These are phyloP conservation scores for Arctostaphylos glauca DNA, from an alignment of 148 eudicot genomes.

Conservation along the genomic window DNA sequence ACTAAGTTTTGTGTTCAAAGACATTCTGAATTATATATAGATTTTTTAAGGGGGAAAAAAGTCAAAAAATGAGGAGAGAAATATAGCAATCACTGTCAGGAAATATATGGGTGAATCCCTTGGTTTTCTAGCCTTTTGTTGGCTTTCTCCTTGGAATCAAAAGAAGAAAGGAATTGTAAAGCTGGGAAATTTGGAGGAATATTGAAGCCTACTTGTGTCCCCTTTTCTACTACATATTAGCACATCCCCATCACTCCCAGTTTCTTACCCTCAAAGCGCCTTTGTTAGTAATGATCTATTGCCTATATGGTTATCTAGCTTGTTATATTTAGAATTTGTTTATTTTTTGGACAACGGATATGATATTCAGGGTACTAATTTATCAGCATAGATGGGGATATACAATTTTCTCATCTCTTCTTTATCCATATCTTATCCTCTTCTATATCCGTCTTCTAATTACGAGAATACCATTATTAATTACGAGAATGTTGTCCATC, in stretches of 20 bases:
- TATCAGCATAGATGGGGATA: no score
- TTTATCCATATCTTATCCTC: no score
- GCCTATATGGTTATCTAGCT: no score
- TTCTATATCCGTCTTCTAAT: no score
- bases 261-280: neutral
- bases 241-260: neutral
- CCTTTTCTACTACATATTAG: constrained; percentile 2
- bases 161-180: neutral
- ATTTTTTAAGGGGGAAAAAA: neutral
- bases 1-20: no score
- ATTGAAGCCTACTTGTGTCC: neutral
- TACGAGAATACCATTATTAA: no score
- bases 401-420: no score
- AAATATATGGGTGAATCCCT: constrained; percentile 26
- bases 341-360: no score
- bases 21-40: neutral
- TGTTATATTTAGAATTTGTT: no score
- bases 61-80: neutral
- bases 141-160: constrained; percentile 17
- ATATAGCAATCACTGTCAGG: constrained; percentile 34
- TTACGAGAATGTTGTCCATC: no score
- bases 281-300: no score
- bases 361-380: no score
- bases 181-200: neutral
- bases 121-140: constrained; percentile 15